phyloP scores from a whole-genome alignment of 169 alveolate genomes.

The Fabrea salina region DNA sequence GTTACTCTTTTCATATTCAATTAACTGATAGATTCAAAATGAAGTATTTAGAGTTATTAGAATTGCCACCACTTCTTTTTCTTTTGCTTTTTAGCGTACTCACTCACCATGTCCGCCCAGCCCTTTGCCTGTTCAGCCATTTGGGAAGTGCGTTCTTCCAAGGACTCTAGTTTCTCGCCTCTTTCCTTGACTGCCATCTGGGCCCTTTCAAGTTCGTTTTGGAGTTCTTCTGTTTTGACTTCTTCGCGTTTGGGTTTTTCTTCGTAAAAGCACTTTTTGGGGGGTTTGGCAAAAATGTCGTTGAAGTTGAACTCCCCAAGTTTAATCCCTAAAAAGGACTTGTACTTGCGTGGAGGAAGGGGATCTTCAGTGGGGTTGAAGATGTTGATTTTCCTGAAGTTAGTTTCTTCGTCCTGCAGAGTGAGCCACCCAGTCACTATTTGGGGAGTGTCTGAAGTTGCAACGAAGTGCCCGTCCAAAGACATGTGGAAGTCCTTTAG shows the following conservation, averaged over 20 bases:
- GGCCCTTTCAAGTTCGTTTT: neutral
- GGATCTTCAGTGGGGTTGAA: neutral
- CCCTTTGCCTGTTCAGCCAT: neutral
- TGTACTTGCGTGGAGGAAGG: neutral
- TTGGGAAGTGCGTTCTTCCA: neutral
- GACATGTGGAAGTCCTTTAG: slow-evolving; percentile 7
- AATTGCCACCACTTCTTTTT: slow-evolving; percentile 33
- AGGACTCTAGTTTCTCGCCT: slow-evolving; percentile 1
- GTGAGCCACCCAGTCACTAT: slow-evolving; percentile 16
- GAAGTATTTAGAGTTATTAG: too few species aligned
- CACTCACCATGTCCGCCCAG: slow-evolving; percentile 2
- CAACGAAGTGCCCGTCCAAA: slow-evolving; percentile 9
- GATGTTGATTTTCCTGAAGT: neutral
- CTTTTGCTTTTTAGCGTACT: neutral
- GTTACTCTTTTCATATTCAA: too few species aligned
- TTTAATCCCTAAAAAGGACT: slow-evolving; percentile 10
- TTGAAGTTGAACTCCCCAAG: neutral
- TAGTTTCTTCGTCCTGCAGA: neutral
- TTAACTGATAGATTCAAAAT: too few species aligned
- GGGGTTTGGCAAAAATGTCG: neutral
- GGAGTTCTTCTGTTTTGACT: neutral
- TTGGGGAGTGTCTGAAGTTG: neutral
- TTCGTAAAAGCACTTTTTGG: neutral
- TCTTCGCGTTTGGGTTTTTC: neutral
- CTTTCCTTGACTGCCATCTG: slow-evolving; percentile 6